A percentile compares a stretch with the other conserved stretches of the same genome.
Conservation (phyloP, 2,329 filamentous ascomycete genomes). For the Ascochyta pisi region DNA sequence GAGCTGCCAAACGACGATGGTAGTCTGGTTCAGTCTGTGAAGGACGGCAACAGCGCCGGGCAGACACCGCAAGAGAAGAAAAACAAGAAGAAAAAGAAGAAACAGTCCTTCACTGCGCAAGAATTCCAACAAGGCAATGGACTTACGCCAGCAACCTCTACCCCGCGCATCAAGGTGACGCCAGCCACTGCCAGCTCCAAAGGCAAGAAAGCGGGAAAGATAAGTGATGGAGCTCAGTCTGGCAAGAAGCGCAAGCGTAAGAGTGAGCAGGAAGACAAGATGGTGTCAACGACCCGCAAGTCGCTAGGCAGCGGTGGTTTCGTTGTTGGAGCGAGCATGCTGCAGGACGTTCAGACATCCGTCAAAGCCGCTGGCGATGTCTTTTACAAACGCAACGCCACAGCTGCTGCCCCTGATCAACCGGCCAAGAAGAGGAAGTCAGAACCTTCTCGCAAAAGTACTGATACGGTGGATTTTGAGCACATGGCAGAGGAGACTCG, state of each 20-base stretch:
- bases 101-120: constrained; percentile 1
- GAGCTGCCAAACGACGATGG: not conserved
- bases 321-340: constrained; percentile 15
- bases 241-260: constrained; percentile 30
- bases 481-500: constrained; percentile 11
- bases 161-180: constrained; percentile 3
- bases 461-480: not conserved
- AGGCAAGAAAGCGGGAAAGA: constrained; percentile 20
- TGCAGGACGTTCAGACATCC: constrained; percentile 15
- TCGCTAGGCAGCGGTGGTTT: not conserved
- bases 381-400: constrained; percentile 4
- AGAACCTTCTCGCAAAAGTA: constrained; percentile 1
- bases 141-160: not conserved
- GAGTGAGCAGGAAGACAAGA: constrained; percentile 1
- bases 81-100: constrained; percentile 17
- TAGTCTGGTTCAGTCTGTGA: not conserved
- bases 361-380: constrained; percentile 17
- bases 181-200: constrained; percentile 8
- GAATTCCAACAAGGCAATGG: not conserved
- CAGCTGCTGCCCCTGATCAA: not conserved
- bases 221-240: not conserved
- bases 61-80: not conserved
- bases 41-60: not conserved
- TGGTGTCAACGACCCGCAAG: not conserved
- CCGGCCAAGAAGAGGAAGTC: constrained; percentile 6